These are phyloP conservation scores for Penicillium sp. DNA, from an alignment of 2,329 filamentous ascomycete species.

Conservation along the genomic window DNA sequence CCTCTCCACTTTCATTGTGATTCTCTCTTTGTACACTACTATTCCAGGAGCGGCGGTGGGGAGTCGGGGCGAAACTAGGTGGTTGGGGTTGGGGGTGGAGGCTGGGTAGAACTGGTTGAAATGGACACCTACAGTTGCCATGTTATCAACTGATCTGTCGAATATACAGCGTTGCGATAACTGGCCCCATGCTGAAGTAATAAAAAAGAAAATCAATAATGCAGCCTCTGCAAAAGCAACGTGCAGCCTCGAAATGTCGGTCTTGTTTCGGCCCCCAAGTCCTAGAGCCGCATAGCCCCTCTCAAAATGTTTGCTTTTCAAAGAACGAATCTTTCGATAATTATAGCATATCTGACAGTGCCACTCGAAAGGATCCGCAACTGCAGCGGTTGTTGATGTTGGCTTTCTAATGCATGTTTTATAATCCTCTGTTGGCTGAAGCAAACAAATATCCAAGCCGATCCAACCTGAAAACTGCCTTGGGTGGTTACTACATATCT, in stretches of 20 bases:
- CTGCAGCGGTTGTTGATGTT: too few species aligned
- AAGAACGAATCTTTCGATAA: not conserved
- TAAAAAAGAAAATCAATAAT: not conserved
- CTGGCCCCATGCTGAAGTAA: not conserved
- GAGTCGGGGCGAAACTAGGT: not conserved
- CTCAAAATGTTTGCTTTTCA: too few species aligned
- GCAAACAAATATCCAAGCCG: too few species aligned
- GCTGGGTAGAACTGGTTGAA: not conserved
- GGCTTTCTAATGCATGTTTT: too few species aligned
- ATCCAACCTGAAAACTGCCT: too few species aligned
- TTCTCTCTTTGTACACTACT: not conserved
- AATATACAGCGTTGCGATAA: not conserved
- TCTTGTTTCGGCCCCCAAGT: not conserved
- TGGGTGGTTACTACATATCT: too few species aligned
- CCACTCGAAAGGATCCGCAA: not conserved
- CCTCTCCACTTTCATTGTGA: not conserved
- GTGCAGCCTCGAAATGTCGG: slow-evolving; percentile 4
- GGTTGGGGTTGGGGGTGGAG: not conserved
- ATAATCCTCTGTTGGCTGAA: too few species aligned
- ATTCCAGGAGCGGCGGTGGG: not conserved
- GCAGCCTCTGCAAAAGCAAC: not conserved
- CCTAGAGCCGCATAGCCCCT: not conserved
- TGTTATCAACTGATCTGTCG: slow-evolving; percentile 1
- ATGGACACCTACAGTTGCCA: not conserved
- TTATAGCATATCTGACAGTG: not conserved